Conservation (phyloP, 345 rosid genomes). For the Streptanthus diversifolius region DNA sequence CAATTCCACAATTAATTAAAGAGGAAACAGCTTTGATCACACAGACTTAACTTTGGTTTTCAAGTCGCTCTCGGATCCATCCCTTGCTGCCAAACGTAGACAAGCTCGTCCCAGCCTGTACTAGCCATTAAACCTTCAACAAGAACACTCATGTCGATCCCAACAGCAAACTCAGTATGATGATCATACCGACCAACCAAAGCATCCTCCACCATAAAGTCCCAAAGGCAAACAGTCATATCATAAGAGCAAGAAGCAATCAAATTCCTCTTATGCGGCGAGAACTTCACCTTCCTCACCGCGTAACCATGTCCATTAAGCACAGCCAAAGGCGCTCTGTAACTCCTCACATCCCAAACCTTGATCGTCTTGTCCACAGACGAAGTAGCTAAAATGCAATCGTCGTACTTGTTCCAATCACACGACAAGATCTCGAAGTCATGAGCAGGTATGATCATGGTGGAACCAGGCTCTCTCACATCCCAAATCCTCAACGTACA, state of each 20-base stretch:
- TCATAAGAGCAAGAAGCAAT: constrained; percentile 82
- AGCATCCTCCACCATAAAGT: constrained; percentile 86
- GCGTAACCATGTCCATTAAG: constrained; percentile 87
- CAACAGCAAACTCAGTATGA: constrained; percentile 82
- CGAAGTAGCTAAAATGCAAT: constrained; percentile 67
- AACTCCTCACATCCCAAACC: constrained; percentile 86
- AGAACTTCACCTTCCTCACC: constrained; percentile 78
- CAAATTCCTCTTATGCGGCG: constrained; percentile 73
- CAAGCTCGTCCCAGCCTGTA: constrained; percentile 93
- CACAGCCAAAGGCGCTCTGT: constrained; percentile 59
- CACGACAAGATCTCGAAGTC: constrained; percentile 72
- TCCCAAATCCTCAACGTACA: constrained; percentile 86
- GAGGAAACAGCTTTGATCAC: constrained; percentile 9
- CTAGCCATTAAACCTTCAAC: constrained; percentile 89
- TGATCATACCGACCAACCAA: constrained; percentile 78
- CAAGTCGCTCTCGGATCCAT: constrained; percentile 79
- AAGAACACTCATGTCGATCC: constrained; percentile 89
- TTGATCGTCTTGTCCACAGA: constrained; percentile 75
- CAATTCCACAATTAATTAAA: constrained; percentile 14
- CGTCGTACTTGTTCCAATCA: constrained; percentile 97
- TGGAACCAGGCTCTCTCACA: constrained; percentile 81
- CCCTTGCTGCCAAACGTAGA: constrained; percentile 92
- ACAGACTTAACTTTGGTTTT: constrained; percentile 5
- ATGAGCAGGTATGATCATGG: constrained; percentile 88
- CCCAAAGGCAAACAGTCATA: constrained; percentile 89